Evolutionary conservation across 352 stramenopile species (phyloP), one percentile per base, ranked within the genome.

Genomic region (Phytophthora litchii): DNA sequence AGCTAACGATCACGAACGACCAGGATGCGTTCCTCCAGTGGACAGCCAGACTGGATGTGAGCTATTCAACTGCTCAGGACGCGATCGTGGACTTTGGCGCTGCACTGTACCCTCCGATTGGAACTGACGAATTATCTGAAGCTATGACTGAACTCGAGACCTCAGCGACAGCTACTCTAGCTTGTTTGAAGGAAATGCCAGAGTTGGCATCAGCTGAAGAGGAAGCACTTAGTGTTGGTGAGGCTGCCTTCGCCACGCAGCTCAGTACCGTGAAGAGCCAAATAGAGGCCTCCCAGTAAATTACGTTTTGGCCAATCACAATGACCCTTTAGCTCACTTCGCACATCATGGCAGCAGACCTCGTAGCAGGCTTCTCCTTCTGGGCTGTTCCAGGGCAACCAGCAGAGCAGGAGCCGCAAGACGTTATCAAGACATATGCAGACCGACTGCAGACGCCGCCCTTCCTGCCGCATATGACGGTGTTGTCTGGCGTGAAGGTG

Each of bases 61-160:
- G 59, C 45, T 95, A 95, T 70, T 70, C 70, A 11, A 60, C 50
- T 2, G 78, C 83, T 23, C 75, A 89, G 67, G 78, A 88, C 45
- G 75, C 73, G 2, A 69, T 95, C 37, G 84, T 95, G 36, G 86
- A 95, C 65, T 77, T 95, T 60, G 84, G 86, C 32, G 86, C 86
- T n/a, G 86, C 85, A 23, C 25, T 93, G 62, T 91, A 88, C 56
- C 86, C 86, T 31, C 86, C 86, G 3, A 76, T 93, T 48, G 82
- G 85, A 35, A 70, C 75, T 0, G 80, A 88, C 8, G 82, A 90
- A 47, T 59, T 93, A 37, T 27, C 52, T 23, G 61, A 59, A 8
- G 70, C 76, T 23, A 54, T 92, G 19, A 52, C 36, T 10, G 48
- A 60, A 35, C 47, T 80, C 5, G 74, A 89, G 35, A 49, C 32